Evolutionary conservation across 495 filamentous ascomycete species (phyloP).

Genomic region (Neurospora tetrasperma): DNA sequence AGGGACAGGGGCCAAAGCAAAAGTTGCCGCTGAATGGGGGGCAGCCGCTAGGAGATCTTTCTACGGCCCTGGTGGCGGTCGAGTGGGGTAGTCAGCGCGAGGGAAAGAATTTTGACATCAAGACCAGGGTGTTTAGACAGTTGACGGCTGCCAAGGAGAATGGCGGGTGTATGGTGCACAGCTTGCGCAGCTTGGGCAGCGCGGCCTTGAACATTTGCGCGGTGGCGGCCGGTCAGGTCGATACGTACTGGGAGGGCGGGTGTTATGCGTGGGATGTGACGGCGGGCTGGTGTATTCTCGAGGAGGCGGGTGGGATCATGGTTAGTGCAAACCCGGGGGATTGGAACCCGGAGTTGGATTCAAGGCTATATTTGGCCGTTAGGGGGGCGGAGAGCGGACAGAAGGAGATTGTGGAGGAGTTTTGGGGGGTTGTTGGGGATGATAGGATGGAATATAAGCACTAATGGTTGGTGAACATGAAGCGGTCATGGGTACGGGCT

Average conservation of each 20-base stretch:
- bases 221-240: slow-evolving; percentile 69
- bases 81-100: slow-evolving; percentile 72
- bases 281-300: slow-evolving; percentile 81
- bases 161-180: slow-evolving; percentile 80
- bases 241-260: slow-evolving; percentile 88
- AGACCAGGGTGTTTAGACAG: slow-evolving; percentile 56
- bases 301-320: slow-evolving; percentile 75
- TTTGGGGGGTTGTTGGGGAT: slow-evolving; percentile 48
- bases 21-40: slow-evolving; percentile 50
- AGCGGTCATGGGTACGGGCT: neutral
- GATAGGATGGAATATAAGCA: slow-evolving; percentile 43
- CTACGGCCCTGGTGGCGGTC: slow-evolving; percentile 53
- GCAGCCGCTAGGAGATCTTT: slow-evolving; percentile 44
- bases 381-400: slow-evolving; percentile 56
- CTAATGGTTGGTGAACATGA: neutral
- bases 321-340: slow-evolving; percentile 66
- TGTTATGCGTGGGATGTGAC: slow-evolving; percentile 95
- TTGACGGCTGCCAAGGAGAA: slow-evolving; percentile 50
- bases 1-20: slow-evolving; percentile 11
- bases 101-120: slow-evolving; percentile 68
- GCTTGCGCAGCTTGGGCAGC: slow-evolving; percentile 60
- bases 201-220: slow-evolving; percentile 78
- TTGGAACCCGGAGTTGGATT: slow-evolving; percentile 68
- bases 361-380: slow-evolving; percentile 68
- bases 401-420: slow-evolving; percentile 68